Conservation (phyloP, 2,329 filamentous ascomycete genomes). For the Talaromyces piceae region DNA sequence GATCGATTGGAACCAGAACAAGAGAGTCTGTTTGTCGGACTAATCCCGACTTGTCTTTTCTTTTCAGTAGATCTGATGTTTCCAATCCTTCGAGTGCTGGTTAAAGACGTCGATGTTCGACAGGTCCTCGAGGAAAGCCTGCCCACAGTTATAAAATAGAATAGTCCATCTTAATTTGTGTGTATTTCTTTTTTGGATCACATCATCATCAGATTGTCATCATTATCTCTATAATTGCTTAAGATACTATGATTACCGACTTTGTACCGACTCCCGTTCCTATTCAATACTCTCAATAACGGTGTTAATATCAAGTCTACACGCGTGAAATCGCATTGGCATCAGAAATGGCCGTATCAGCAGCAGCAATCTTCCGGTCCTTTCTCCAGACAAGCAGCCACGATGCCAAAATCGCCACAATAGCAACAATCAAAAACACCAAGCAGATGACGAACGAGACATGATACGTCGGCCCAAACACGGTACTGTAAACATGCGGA, state of each 20-base stretch:
- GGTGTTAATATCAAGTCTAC: neutral
- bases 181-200: too few relatives aligned
- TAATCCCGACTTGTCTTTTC: too few relatives aligned
- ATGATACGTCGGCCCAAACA: constrained; percentile 35
- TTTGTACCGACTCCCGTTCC: neutral
- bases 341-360: neutral
- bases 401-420: constrained; percentile 19
- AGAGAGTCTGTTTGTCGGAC: too few relatives aligned
- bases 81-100: too few relatives aligned
- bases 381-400: constrained; percentile 18
- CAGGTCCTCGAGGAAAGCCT: too few relatives aligned
- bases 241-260: too few relatives aligned
- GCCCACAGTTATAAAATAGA: too few relatives aligned
- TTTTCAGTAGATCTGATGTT: too few relatives aligned
- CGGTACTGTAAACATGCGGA: constrained; percentile 34
- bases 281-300: neutral
- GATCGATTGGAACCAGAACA: neutral
- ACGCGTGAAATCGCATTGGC: neutral
- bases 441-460: constrained; percentile 31
- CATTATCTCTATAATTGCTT: too few relatives aligned
- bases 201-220: too few relatives aligned
- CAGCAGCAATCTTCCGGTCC: neutral
- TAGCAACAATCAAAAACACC: constrained; percentile 23
- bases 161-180: too few relatives aligned
- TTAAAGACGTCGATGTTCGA: too few relatives aligned